Evolutionary conservation across 139 green algal genomes (phyloP).

Genomic region (Cymbomonas tetramitiformis): DNA sequence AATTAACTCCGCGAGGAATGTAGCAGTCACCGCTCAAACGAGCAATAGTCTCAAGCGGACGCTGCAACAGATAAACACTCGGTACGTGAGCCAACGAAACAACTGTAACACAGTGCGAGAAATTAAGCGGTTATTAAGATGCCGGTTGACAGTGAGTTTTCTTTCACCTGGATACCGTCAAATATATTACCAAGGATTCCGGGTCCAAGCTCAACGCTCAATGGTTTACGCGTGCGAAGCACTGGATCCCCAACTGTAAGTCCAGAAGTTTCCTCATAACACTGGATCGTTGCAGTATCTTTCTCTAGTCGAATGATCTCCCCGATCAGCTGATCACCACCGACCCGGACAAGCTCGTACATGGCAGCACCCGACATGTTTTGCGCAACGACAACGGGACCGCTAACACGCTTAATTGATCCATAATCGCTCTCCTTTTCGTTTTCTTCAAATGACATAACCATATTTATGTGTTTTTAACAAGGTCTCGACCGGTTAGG

Average conservation of each 20-base stretch:
- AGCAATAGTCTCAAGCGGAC: slow-evolving; percentile 87
- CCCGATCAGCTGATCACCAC: slow-evolving; percentile 81
- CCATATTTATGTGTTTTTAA: no score
- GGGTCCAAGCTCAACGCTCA: slow-evolving; percentile 89
- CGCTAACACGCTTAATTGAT: slow-evolving; percentile 66
- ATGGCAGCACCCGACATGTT: slow-evolving; percentile 87
- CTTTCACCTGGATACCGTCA: slow-evolving; percentile 88
- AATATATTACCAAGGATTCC: slow-evolving; percentile 95
- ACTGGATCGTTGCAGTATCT: slow-evolving; percentile 89
- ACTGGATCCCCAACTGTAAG: slow-evolving; percentile 85
- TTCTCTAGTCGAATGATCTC: slow-evolving; percentile 97
- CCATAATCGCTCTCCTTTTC: no score
- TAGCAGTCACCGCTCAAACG: slow-evolving; percentile 64
- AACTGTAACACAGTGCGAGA: background rate
- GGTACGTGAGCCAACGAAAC: background rate
- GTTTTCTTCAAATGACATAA: no score
- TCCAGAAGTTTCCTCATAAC: slow-evolving; percentile 92
- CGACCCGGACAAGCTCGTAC: slow-evolving; percentile 97
- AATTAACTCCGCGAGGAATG: slow-evolving; percentile 88
- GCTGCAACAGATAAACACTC: no score
- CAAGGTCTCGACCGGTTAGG: no score
- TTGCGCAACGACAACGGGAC: slow-evolving; percentile 87
- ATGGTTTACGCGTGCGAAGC: slow-evolving; percentile 61
- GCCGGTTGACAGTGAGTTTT: background rate
- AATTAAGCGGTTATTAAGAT: background rate